These are phyloP conservation scores for Piromyces sp. DNA, from an alignment of 192 early-diverging fungal species.

Conservation along the genomic window DNA sequence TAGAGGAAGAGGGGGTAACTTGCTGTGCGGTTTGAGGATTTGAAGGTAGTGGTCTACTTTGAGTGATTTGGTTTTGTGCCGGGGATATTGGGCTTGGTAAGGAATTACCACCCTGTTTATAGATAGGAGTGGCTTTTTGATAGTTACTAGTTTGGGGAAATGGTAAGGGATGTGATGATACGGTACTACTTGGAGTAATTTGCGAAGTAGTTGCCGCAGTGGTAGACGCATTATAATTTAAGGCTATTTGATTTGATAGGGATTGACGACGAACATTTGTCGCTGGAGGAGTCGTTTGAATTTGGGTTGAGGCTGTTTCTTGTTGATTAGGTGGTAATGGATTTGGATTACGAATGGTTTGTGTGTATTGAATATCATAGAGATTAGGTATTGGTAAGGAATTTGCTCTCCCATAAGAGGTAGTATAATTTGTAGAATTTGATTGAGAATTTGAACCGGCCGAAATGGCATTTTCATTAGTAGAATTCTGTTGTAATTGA, in stretches of 20 bases:
- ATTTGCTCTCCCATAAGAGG: background rate
- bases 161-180: background rate
- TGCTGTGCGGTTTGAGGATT: background rate
- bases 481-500: background rate
- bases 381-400: background rate
- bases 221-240: background rate
- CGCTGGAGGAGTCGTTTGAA: too few species aligned
- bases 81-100: background rate
- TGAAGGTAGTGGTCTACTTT: background rate
- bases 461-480: background rate
- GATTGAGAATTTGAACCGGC: background rate
- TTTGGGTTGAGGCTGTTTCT: too few species aligned
- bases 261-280: too few species aligned
- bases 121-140: background rate
- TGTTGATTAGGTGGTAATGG: background rate
- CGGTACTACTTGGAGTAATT: too few species aligned
- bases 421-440: background rate
- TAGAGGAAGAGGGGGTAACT: background rate
- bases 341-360: background rate
- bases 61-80: background rate
- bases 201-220: too few species aligned
- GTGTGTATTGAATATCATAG: background rate
- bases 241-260: background rate
- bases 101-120: background rate
- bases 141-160: background rate